Evolutionary conservation across 1,284 basidiomycete genomes (phyloP).

Genomic region (Cutaneotrichosporon daszewskae): DNA sequence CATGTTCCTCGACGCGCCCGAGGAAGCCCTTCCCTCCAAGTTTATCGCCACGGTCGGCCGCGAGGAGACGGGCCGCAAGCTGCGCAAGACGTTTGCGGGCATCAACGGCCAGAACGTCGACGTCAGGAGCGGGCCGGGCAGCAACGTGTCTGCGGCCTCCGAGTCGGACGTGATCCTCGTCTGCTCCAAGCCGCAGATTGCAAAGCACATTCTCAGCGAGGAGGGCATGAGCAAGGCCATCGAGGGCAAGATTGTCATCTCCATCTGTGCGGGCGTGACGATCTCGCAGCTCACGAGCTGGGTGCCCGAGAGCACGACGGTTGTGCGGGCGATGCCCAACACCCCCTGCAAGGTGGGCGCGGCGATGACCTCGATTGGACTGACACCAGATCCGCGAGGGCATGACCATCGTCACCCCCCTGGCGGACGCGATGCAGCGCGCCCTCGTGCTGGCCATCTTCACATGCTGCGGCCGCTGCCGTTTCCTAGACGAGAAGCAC

Average conservation of each 20-base stretch:
- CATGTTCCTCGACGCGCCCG: slow-evolving; percentile 49
- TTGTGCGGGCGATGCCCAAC: slow-evolving; percentile 97
- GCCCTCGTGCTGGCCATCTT: slow-evolving; percentile 86
- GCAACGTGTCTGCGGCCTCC: slow-evolving; percentile 67
- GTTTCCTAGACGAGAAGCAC: slow-evolving; percentile 92
- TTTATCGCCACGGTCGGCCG: slow-evolving; percentile 85
- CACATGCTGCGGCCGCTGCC: slow-evolving; percentile 86
- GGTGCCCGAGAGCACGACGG: slow-evolving; percentile 70
- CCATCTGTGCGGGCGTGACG: slow-evolving; percentile 92
- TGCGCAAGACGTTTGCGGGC: slow-evolving; percentile 60
- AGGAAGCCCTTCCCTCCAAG: slow-evolving; percentile 65
- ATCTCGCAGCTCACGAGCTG: slow-evolving; percentile 71
- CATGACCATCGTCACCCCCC: slow-evolving; percentile 80
- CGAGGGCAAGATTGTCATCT: slow-evolving; percentile 84
- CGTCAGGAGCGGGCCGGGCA: slow-evolving; percentile 56
- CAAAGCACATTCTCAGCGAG: slow-evolving; percentile 66
- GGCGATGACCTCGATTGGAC: neutral
- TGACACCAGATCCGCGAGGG: slow-evolving; percentile 79
- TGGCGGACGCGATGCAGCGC: slow-evolving; percentile 51
- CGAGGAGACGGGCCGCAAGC: slow-evolving; percentile 68
- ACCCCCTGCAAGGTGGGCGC: slow-evolving; percentile 82
- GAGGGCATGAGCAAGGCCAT: slow-evolving; percentile 81
- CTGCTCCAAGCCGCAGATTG: slow-evolving; percentile 91
- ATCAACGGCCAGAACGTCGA: slow-evolving; percentile 61
- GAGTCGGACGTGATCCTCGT: slow-evolving; percentile 80